phyloP scores from a whole-genome alignment of 106 monocot species.

The Apostasia shenzhenica region DNA sequence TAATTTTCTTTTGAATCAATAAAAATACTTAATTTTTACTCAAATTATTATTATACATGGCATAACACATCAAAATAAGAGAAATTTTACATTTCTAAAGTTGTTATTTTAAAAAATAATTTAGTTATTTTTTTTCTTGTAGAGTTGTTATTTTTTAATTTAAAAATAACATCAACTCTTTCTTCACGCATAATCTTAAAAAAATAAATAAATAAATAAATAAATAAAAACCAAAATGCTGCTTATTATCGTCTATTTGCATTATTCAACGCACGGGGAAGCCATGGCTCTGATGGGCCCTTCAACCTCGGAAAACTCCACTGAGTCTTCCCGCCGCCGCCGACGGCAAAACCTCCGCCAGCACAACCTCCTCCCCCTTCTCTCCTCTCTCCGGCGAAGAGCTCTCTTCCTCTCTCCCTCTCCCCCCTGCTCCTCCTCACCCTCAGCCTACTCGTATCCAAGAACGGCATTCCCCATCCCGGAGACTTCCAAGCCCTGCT shows the following conservation, averaged over 20 bases:
- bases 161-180: too few relatives aligned
- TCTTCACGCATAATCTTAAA: too few relatives aligned
- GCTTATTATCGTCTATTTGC: conserved; percentile 15
- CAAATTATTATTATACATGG: too few relatives aligned
- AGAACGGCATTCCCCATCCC: conserved; percentile 39
- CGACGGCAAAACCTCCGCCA: neutral
- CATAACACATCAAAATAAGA: too few relatives aligned
- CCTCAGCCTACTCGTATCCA: conserved; percentile 27
- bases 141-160: too few relatives aligned
- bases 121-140: too few relatives aligned
- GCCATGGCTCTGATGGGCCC: conserved; percentile 41
- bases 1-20: too few relatives aligned
- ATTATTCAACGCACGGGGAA: conserved; percentile 26
- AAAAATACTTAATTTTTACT: too few relatives aligned
- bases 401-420: conserved; percentile 1
- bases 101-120: too few relatives aligned
- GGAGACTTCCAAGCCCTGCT: conserved; percentile 19
- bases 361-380: neutral
- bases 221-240: neutral
- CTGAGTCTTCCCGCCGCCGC: neutral
- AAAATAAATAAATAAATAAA: too few relatives aligned
- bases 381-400: neutral
- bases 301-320: conserved; percentile 29
- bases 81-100: too few relatives aligned
- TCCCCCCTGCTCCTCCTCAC: neutral